Evolutionary conservation across 176 grass and related monocot genomes (phyloP), one percentile per base, ranked within the genome.

Genomic region (Oropetium thomaeum): DNA sequence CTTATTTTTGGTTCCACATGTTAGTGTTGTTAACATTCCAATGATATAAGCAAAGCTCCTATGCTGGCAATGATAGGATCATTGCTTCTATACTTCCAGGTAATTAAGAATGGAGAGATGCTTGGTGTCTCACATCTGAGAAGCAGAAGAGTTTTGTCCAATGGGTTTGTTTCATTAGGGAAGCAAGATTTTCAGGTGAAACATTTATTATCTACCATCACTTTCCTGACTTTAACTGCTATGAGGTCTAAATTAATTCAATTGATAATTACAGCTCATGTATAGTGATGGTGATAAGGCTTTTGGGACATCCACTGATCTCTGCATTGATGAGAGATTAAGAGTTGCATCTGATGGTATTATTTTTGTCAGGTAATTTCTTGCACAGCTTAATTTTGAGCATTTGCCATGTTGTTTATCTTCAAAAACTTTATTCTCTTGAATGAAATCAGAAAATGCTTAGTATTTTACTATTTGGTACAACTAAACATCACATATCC

Each of bases 41-140:
- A 65, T 81, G 58, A 77, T 65, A 58, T 69, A 47, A 47, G 9
- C 39, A 61, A 41, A 67, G 20, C 34, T 51, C 63, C 43, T n/a
- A 35, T 71, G 32, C 20, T 69, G 30, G 39, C 5, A 74, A 33
- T 20, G 29, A 27, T 59, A 51, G 32, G 48, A 34, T 82, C 12
- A 74, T 71, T 82, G 27, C 48, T 79, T 41, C 74, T 71, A 44
- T 82, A 35, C 28, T 86, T 84, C 38, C 87, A 99, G 96, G 96
- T 99, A 65, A 99, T 99, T 57, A 99, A 95, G 82, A 99, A 99
- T 4, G 96, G 96, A 27, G 96, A 99, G 78, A 99, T 99, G 96
- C 91, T 99, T 84, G 91, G 96, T 62, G 96, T 99, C 49, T 99
- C 96, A 65, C 96, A 99, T 81, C 82, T 99, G 64, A 87, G 96